These are phyloP conservation scores for Sclerotinia glacialis DNA, from an alignment of 2,329 filamentous ascomycete genomes.

Conservation along the genomic window DNA sequence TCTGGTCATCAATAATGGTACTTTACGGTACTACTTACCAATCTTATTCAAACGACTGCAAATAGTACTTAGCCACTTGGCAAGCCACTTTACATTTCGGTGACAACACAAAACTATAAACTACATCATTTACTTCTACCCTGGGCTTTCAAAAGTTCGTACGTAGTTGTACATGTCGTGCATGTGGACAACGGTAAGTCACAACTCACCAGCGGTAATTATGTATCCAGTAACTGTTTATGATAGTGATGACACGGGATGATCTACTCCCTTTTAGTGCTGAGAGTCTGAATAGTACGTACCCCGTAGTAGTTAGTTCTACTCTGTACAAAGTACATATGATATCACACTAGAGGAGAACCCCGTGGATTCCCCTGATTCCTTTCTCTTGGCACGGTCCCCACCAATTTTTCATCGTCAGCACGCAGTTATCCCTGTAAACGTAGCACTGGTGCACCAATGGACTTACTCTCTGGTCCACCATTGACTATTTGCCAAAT, in stretches of 20 bases:
- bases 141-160: not conserved
- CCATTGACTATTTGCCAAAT: not conserved
- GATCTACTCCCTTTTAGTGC: too few species aligned
- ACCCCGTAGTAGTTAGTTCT: not conserved
- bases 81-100: not conserved
- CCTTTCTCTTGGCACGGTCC: not conserved
- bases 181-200: not conserved
- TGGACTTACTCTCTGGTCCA: not conserved
- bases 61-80: conserved; percentile 1
- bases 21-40: not conserved
- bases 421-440: not conserved
- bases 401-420: not conserved
- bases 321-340: conserved; percentile 4
- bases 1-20: not conserved
- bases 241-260: too few species aligned
- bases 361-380: not conserved
- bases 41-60: not conserved
- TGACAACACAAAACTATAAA: not conserved
- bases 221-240: too few species aligned
- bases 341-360: not conserved
- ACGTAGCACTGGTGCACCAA: too few species aligned
- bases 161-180: not conserved
- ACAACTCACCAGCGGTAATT: too few species aligned
- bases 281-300: too few species aligned
- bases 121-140: not conserved